A percentile compares a stretch with the other conserved stretches of the same genome.
These are phyloP conservation scores for Multifurca ochricompacta DNA, from an alignment of 768 basidiomycete genomes.

Conservation along the genomic window DNA sequence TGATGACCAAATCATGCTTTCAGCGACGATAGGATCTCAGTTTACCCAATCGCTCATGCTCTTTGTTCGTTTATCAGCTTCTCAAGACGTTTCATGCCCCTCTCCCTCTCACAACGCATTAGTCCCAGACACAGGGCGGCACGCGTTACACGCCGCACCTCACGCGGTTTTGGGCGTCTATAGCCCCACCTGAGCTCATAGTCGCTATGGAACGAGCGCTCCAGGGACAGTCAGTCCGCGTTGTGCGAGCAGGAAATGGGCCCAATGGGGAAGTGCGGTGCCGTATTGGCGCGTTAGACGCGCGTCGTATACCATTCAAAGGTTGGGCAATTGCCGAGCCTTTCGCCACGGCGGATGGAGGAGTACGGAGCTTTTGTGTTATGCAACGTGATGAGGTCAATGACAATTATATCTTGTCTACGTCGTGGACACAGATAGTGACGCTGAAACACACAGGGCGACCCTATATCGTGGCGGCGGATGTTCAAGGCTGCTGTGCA, in stretches of 20 bases:
- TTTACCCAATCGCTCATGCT: conserved; percentile 77
- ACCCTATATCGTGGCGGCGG: conserved; percentile 70
- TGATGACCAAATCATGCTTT: conserved; percentile 52
- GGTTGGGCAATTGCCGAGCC: conserved; percentile 69
- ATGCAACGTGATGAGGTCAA: conserved; percentile 63
- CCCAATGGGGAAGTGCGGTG: conserved; percentile 27
- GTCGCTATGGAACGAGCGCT: conserved; percentile 49
- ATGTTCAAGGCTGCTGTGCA: conserved; percentile 61
- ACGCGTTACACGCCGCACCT: conserved; percentile 64
- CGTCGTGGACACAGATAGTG: neutral
- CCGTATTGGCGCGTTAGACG: conserved; percentile 62
- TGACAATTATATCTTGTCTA: conserved; percentile 13
- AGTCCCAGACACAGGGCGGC: conserved; percentile 82
- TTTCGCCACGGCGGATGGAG: conserved; percentile 39
- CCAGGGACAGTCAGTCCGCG: conserved; percentile 33
- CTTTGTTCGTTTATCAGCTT: conserved; percentile 52
- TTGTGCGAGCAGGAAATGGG: conserved; percentile 3
- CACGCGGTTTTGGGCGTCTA: conserved; percentile 71
- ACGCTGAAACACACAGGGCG: conserved; percentile 41
- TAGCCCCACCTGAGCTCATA: conserved; percentile 47
- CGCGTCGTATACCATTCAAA: conserved; percentile 54
- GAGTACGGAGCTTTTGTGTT: conserved; percentile 54
- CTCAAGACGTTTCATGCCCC: neutral
- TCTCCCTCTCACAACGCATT: neutral
- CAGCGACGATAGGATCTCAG: conserved; percentile 50